phyloP scores from a whole-genome alignment of 73 alveolate species.

The Tetrahymena elliotti region DNA sequence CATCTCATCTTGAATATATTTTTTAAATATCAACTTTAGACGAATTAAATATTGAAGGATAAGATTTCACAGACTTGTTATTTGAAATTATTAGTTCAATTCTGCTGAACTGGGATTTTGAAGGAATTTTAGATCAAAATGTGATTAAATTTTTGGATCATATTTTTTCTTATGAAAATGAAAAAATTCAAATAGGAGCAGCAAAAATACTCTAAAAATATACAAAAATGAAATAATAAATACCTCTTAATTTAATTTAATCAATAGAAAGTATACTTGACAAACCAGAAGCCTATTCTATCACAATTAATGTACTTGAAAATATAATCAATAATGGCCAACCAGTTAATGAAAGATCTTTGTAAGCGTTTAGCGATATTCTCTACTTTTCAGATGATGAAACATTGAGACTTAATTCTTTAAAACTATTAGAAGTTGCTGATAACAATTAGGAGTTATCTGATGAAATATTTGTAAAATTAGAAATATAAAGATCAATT shows the following conservation, averaged over 20 bases:
- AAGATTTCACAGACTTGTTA: background rate
- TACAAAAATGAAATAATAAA: background rate
- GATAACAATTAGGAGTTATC: background rate
- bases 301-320: background rate
- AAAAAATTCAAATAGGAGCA: background rate
- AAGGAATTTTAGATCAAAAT: background rate
- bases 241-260: background rate
- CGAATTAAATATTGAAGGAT: background rate
- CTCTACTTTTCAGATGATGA: background rate
- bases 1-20: background rate
- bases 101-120: background rate
- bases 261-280: background rate
- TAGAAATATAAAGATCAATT: background rate
- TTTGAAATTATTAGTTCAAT: background rate
- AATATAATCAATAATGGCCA: background rate
- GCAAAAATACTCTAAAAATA: background rate
- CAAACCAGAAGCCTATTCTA: background rate
- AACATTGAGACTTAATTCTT: background rate
- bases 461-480: background rate
- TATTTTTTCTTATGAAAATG: background rate
- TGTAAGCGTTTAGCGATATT: background rate
- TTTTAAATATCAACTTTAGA: background rate
- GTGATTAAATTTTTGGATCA: background rate
- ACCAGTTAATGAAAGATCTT: background rate
- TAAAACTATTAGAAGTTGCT: background rate